Conservation (phyloP, 2,329 filamentous ascomycete species). For the Cadophora luteo-olivacea region DNA sequence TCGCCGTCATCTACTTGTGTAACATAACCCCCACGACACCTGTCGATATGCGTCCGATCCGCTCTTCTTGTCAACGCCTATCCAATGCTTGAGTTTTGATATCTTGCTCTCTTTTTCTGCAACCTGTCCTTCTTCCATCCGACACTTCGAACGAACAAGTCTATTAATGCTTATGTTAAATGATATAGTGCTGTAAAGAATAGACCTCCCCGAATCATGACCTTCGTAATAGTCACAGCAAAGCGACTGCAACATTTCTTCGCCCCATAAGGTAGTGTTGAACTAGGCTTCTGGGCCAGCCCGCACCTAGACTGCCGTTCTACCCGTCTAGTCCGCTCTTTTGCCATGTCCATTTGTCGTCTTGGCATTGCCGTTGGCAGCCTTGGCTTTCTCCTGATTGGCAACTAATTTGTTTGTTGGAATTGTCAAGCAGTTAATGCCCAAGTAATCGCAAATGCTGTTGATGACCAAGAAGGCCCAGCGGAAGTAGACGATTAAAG, state of each 20-base stretch:
- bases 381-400: slow-evolving; percentile 39
- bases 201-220: slow-evolving; percentile 13
- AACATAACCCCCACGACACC: not conserved
- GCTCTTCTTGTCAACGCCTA: slow-evolving; percentile 28
- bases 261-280: not conserved
- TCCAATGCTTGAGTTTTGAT: slow-evolving; percentile 22
- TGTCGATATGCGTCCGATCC: slow-evolving; percentile 6
- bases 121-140: not conserved
- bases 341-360: slow-evolving; percentile 38
- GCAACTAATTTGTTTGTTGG: slow-evolving; percentile 57
- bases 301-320: not conserved
- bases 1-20: not conserved
- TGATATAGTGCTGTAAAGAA: not conserved
- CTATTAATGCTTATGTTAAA: slow-evolving; percentile 23
- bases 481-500: slow-evolving; percentile 83
- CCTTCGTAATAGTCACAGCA: slow-evolving; percentile 15
- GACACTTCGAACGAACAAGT: slow-evolving; percentile 5
- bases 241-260: not conserved
- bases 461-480: slow-evolving; percentile 93
- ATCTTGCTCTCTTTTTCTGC: not conserved
- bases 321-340: slow-evolving; percentile 35
- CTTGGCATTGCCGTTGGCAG: slow-evolving; percentile 35
- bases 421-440: slow-evolving; percentile 95
- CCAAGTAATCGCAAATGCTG: slow-evolving; percentile 88
- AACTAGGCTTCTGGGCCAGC: slow-evolving; percentile 8